Base-by-base conservation (phyloP, 148 eudicot species). In the Euryodendron excelsum region DNA sequence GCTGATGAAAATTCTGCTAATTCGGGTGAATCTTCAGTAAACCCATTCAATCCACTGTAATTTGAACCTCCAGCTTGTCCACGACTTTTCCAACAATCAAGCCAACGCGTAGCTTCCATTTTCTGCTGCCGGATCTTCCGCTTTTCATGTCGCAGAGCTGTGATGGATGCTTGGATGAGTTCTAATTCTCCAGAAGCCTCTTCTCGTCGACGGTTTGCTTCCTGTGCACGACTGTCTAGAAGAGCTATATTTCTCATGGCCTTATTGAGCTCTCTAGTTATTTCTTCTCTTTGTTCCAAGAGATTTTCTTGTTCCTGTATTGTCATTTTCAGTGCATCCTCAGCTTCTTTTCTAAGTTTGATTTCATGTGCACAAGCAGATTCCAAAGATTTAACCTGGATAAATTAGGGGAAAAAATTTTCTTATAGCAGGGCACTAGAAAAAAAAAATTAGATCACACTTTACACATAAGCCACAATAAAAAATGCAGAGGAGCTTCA, bases 231-330 rank as follows among this genome's bases (percentile, higher is more conserved):
- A 62, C 87, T 84, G 44, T 89, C 92, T 64, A 93, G 84, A 56
- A 90, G 81, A 45, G 94, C 90, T 64, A 91, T 88, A 81, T 83
- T 91, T 78, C 87, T 84, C 94, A 87, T 89, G 77, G 91, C 77
- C 84, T 81, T 90, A 21, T 91, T 87, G 70, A 91, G 85, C 67
- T 90, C 84, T 67, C 86, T 80, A 53, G 80, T 82, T 66, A 84
- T 70, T 70, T 75, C 82, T 64, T 86, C 81, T 63, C 80, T 90
- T 77, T 90, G 87, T 71, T 88, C 87, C 69, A 85, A 53, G 55
- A 89, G 86, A 60, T 77, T 88, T 80, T 91, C 89, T 79, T 87
- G 89, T 78, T 90, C 94, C 75, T 86, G 88, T 34, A 84, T 79
- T 80, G 79, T 78, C 70, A 76, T 44, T 66, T 66, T 84, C 28